Evolutionary conservation across 805 yeast genomes (phyloP).

Genomic region (Scheffersomyces coipomensis): DNA sequence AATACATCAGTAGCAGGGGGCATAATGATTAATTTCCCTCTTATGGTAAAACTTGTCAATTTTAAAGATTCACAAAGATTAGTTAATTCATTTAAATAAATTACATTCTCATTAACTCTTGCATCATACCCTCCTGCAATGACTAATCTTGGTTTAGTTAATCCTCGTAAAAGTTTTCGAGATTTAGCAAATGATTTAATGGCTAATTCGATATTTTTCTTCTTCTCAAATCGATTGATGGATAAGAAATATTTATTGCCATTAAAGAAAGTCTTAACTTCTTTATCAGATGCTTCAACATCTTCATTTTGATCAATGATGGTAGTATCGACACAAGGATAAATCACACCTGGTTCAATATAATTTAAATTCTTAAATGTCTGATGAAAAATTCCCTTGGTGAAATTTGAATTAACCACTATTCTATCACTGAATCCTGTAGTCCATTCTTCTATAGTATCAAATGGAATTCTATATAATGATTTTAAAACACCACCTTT

Average conservation of each 20-base stretch:
- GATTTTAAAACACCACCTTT: slow-evolving; percentile 40
- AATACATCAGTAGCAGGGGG: slow-evolving; percentile 48
- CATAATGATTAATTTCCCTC: slow-evolving; percentile 36
- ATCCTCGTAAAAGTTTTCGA: slow-evolving; percentile 25
- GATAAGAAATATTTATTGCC: slow-evolving; percentile 56
- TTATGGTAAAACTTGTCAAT: slow-evolving; percentile 45
- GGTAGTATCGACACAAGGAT: slow-evolving; percentile 71
- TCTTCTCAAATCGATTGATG: slow-evolving; percentile 84
- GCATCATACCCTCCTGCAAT: slow-evolving; percentile 92
- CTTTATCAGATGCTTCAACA: slow-evolving; percentile 23
- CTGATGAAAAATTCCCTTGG: slow-evolving; percentile 62
- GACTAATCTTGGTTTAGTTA: slow-evolving; percentile 48
- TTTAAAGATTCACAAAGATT: slow-evolving; percentile 43
- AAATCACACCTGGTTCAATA: slow-evolving; percentile 55
- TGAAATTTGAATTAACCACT: slow-evolving; percentile 86
- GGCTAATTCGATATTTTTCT: slow-evolving; percentile 81
- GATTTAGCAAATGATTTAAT: slow-evolving; percentile 60
- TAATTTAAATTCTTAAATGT: slow-evolving; percentile 51
- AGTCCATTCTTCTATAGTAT: slow-evolving; percentile 76
- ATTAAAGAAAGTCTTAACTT: slow-evolving; percentile 33
- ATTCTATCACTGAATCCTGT: slow-evolving; percentile 74
- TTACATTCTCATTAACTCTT: slow-evolving; percentile 71
- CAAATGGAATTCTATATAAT: slow-evolving; percentile 80
- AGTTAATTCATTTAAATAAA: slow-evolving; percentile 63
- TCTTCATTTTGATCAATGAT: slow-evolving; percentile 16